Evolutionary conservation across 164 flowering plant species (phyloP).

Genomic region (Piper betle): DNA sequence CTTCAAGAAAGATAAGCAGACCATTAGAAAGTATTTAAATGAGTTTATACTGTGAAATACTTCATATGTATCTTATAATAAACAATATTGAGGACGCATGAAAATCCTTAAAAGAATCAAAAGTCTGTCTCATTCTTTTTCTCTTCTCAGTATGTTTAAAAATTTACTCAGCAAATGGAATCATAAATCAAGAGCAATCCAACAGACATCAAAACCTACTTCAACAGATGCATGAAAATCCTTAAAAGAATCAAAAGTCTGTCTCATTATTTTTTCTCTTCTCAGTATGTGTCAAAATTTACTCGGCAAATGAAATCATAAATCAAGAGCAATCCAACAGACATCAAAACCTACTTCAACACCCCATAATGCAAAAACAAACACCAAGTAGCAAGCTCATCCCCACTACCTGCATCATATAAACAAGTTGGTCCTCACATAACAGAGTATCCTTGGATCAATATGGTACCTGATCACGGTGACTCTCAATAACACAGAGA

Average conservation of each 20-base stretch:
- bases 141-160: neutral
- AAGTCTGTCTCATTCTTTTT: neutral
- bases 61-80: too few relatives aligned
- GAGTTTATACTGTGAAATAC: too few relatives aligned
- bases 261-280: neutral
- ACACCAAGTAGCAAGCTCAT: neutral
- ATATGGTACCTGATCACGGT: constrained; percentile 9
- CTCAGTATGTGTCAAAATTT: neutral
- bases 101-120: too few relatives aligned
- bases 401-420: neutral
- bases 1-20: too few relatives aligned
- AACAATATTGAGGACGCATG: too few relatives aligned
- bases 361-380: neutral
- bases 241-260: neutral
- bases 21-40: too few relatives aligned
- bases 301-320: neutral
- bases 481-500: constrained; percentile 6
- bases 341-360: neutral
- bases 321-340: neutral
- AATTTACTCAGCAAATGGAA: neutral
- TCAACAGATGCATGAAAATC: too few relatives aligned
- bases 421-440: neutral
- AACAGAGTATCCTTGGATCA: neutral
- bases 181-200: neutral
- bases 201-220: neutral